Base-by-base conservation (phyloP, 1,284 basidiomycete genomes). In the Earliella scabrosa region DNA sequence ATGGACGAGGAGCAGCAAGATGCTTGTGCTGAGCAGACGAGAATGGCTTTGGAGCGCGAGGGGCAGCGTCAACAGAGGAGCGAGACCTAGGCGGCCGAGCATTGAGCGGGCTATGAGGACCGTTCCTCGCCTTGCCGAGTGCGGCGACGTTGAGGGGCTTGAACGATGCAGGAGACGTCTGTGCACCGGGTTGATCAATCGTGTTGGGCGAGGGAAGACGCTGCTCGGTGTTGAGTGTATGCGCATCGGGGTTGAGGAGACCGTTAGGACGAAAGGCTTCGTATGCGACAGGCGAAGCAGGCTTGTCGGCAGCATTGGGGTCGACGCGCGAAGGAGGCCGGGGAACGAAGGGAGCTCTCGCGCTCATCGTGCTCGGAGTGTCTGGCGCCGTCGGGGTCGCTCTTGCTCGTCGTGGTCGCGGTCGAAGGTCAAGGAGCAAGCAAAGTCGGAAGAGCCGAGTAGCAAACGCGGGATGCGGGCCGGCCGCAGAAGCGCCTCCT, bases 141-240 rank as follows among this genome's bases (percentile, higher is more conserved):
- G 54, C 58, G n/a, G 66, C 56, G 18, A 69, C 51, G 35, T 71
- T 71, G 26, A 71, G 63, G 45, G 69, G 69, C 45, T 67, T 70
- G 58, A 67, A 66, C 5, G 50, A 62, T 13, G 60, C 56, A 11
- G 45, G 35, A 47, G 58, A 54, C 39, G 35, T 13, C 13, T 40
- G 29, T 34, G 26, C 24, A 7, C 35, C 44, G 34, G 51, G 18
- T 9, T 50, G 21, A 16, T 31, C 36, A 26, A 41, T 27, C 26
- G n/a, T 21, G 13, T 35, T 32, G 7, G 39, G 10, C 27, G 11
- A 29, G 8, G 2, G 16, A 8, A 16, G 11, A 14, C 18, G 27
- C 18, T n/a, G 7, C 13, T 49, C 31, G 18, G 23, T 23, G 29
- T n/a, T 34, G n/a, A 32, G n/a, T 46, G 43, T 14, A 38, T 54